Base-by-base conservation (phyloP, 495 filamentous ascomycete genomes). In the Sporormia fimetaria region DNA sequence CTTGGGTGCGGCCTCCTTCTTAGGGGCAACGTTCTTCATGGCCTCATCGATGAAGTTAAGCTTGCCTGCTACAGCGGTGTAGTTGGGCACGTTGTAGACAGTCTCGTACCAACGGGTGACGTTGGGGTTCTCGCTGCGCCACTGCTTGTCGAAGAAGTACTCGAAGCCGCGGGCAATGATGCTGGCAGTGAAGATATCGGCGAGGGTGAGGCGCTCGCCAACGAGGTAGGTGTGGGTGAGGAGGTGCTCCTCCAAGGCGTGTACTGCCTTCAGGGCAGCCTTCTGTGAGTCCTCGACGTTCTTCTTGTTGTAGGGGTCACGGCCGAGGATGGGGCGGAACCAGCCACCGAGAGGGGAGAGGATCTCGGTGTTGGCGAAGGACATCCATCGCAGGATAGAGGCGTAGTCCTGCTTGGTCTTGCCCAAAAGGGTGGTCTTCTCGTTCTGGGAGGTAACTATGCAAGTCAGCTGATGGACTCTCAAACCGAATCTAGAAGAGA, bases 361-460 rank as follows among this genome's bases (percentile, higher is more conserved):
- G 50, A 94, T 58, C 67, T 96, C 92, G 47, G 65, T 47, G 74
- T 94, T 94, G 73, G 76, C 76, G 66, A 76, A 93, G 31, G 87
- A 94, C 80, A 93, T 79, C 87, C 87, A 95, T 58, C 79, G 80
- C 61, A 99, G 72, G 68, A 99, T 96, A 52, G 88, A 87, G 56
- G 90, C 90, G 66, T 78, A 84, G 74, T 99, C 90, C 69, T 96
- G 87, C 80, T 99, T 99, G 68, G 87, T 96, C 77, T 95, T 95
- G 58, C 90, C 90, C 47, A 99, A 74, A 36, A 99, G 83, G 50
- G 86, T 87, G 50, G 92, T 99, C 78, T 95, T 96, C 78, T 96
- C 90, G 65, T 99, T 96, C 71, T 99, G 90, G 55, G 90, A 94
- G 60, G 90, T 85, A 58, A 99, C 90, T 98, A 32, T 2, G 8